A percentile compares a stretch with the other conserved stretches of the same genome.
phyloP scores from a whole-genome alignment of 176 grass and related monocot species.

The Urochloa ruziziensis region DNA sequence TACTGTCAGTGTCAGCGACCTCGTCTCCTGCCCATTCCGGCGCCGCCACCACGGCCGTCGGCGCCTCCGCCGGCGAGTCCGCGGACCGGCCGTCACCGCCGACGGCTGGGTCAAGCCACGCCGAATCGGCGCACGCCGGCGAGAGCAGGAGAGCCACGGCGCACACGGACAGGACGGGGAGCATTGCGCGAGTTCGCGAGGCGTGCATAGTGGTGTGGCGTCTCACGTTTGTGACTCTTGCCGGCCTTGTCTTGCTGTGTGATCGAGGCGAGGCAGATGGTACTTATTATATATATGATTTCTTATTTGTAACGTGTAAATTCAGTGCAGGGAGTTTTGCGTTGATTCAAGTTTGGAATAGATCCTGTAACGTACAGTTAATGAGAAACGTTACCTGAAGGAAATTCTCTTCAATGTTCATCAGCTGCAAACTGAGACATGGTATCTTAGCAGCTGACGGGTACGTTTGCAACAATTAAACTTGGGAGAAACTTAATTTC shows the following conservation, averaged over 20 bases:
- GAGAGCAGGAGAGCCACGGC: constrained; percentile 28
- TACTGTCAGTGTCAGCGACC: too few species aligned
- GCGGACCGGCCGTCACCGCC: background rate
- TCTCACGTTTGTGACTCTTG: background rate
- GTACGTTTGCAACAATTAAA: background rate
- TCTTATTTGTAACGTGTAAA: background rate
- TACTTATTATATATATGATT: constrained; percentile 12
- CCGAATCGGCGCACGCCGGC: background rate
- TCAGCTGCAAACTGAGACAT: background rate
- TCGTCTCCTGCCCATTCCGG: background rate
- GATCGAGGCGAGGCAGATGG: background rate
- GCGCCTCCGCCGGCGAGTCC: background rate
- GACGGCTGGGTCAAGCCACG: background rate
- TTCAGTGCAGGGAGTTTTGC: background rate
- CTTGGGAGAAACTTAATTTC: too few species aligned
- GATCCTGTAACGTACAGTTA: background rate
- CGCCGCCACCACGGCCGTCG: background rate
- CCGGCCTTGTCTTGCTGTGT: background rate
- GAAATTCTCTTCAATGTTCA: background rate
- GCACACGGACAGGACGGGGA: background rate
- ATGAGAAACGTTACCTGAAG: background rate
- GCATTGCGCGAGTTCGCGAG: background rate
- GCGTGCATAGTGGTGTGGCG: constrained; percentile 6
- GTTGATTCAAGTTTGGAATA: background rate
- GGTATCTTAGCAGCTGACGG: background rate